These are phyloP conservation scores for Mycena floridula DNA, from an alignment of 768 basidiomycete genomes.

Conservation along the genomic window DNA sequence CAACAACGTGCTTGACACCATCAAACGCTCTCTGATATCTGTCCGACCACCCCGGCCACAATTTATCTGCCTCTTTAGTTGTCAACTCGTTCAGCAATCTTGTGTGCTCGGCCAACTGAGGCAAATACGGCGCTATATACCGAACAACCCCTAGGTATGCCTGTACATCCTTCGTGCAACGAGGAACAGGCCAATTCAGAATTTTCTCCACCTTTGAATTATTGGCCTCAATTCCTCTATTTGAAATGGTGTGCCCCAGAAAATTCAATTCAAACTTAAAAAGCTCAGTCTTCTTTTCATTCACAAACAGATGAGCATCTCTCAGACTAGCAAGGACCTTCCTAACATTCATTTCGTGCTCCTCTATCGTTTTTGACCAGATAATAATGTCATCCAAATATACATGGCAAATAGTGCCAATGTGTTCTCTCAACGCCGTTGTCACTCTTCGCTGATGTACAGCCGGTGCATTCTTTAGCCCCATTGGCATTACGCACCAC, in stretches of 20 bases:
- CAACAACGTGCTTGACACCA: conserved; percentile 19
- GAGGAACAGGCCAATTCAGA: conserved; percentile 23
- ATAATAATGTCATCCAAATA: too few species aligned
- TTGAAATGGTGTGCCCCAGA: conserved; percentile 26
- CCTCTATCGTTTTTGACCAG: conserved; percentile 14
- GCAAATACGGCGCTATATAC: conserved; percentile 25
- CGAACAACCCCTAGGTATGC: conserved; percentile 25
- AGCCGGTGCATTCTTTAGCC: too few species aligned
- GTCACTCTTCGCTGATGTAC: too few species aligned
- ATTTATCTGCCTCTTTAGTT: conserved; percentile 20
- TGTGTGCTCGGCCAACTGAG: too few species aligned
- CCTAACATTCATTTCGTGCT: conserved; percentile 5
- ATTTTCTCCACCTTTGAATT: conserved; percentile 20
- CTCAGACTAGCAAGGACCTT: neutral
- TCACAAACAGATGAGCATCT: conserved; percentile 16
- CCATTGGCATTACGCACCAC: too few species aligned
- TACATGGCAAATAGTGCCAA: too few species aligned
- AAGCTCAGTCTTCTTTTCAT: conserved; percentile 19
- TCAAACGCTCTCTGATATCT: conserved; percentile 20
- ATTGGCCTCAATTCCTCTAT: conserved; percentile 20
- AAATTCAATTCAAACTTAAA: conserved; percentile 21
- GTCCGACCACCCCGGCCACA: conserved; percentile 15
- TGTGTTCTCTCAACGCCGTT: too few species aligned
- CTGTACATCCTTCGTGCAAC: conserved; percentile 18
- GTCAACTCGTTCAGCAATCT: conserved; percentile 21